Base-by-base conservation (phyloP, 2,329 filamentous ascomycete species). In the Epicoccum sorghinum region DNA sequence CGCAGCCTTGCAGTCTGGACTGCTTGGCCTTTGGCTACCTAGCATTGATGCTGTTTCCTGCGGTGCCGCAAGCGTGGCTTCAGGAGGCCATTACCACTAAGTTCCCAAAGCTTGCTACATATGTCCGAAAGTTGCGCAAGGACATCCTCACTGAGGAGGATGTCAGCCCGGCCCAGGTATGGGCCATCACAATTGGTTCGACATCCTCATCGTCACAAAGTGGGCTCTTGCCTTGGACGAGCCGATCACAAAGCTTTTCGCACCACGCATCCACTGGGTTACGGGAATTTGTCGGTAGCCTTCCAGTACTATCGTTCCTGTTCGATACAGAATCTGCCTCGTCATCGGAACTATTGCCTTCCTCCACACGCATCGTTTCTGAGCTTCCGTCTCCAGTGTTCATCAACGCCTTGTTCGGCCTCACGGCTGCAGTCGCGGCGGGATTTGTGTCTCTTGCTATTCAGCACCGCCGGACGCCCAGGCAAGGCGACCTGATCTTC, bases 1-100 rank as follows among this genome's bases (percentile, higher is more conserved):
- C 77, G 1, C 66, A 77, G n/a, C 80, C 84, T 0, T 85, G 85
- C 2, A 85, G 83, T 49, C 75, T 96, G 23, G 93, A 97, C 73
- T 96, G 90, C 69, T 73, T 97, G 41, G 87, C 86, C 0, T 85
- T 91, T 65, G 95, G 88, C 9, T 96, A 96, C 71, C 78, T 98
- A 32, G 82, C 86, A 2, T 77, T 97, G 44, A 89, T 95, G 79
- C 78, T 89, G 1, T 79, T 83, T 23, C 83, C 87, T 0, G 74
- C 82, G 7, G 70, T 89, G 22, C 84, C 86, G 13, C 83, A 86
- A 49, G 73, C 82, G 14, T 90, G 86, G 86, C 74, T 89, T 4
- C 77, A 78, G 53, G 81, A 85, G 45, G 80, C 81, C 0, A 79
- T 90, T 67, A 71, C 76, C 49, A 73, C 71, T 22, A 83, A 84